Evolutionary conservation across 352 stramenopile species (phyloP), one percentile per base, ranked within the genome.

Genomic region (Phytophthora sp.): DNA sequence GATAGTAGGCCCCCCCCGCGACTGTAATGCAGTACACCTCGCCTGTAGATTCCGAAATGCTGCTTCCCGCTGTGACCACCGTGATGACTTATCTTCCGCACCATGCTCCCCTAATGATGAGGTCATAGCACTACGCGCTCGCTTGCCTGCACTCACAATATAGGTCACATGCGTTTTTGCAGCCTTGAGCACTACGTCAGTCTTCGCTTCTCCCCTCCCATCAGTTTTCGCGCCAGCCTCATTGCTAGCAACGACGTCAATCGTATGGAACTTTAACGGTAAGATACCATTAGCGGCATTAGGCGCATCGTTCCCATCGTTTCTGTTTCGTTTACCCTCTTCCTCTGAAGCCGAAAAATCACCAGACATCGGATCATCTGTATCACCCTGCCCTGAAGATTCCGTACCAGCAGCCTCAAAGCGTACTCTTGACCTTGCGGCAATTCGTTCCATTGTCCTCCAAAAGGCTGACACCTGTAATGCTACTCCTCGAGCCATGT

Each of bases 381-480:
- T 52, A 8, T 74, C 50, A 10, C 37, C 45, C 50, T 39, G 41
- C 21, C 35, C 21, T 32, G 51, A 71, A 7, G 39, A 24, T 2
- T 74, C 64, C 15, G 53, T 65, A 24, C 69, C 60, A 34, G 59
- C 54, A 17, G 69, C 54, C 62, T 94, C 85, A 46, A 94, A 88
- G 2, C 87, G 76, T 15, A 89, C 80, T 38, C 84, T 67, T n/a
- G 87, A 92, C 4, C 87, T 73, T 11, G 87, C 84, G 41, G 87
- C 87, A 51, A 92, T 92, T 4, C 87, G 77, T 67, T 96, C 87
- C 66, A 96, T 92, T 5, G 86, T 88, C 6, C 86, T 77, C 87
- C 87, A 96, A 54, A 94, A 96, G 1, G 84, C 80, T 1, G 84
- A 89, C 10, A 96, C 64, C 27, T 92, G 85, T 49, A 87, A 31